Conservation (phyloP, 1,284 basidiomycete species). For the Termitomyces sp. region DNA sequence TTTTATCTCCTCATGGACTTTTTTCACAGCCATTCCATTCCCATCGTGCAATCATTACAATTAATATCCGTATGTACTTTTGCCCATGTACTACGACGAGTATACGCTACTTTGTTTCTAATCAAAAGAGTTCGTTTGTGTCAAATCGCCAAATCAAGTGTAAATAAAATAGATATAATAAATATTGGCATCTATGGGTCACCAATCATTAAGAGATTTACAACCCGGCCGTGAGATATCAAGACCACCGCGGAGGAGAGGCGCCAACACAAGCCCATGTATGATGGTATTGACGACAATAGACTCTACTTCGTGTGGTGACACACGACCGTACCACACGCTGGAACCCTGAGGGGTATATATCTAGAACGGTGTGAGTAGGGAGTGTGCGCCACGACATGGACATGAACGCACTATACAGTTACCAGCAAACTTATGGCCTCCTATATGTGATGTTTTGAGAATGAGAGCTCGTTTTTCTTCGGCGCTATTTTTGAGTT, state of each 20-base stretch:
- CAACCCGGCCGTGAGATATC: constrained; percentile 69
- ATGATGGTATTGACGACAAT: constrained; percentile 87
- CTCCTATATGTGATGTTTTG: constrained; percentile 84
- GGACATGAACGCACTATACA: constrained; percentile 61
- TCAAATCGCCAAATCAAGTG: neutral
- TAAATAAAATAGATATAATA: constrained; percentile 4
- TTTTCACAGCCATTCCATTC: constrained; percentile 8
- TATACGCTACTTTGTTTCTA: constrained; percentile 18
- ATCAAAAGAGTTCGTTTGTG: constrained; percentile 8
- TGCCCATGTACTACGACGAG: constrained; percentile 17
- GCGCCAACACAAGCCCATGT: constrained; percentile 75
- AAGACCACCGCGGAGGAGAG: constrained; percentile 78
- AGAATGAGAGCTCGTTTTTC: constrained; percentile 70
- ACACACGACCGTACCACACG: constrained; percentile 92
- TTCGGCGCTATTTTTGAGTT: constrained; percentile 46
- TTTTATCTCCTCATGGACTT: constrained; percentile 12
- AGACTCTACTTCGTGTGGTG: constrained; percentile 80
- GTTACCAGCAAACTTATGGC: constrained; percentile 89
- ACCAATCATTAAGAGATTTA: constrained; percentile 71
- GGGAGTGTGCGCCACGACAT: neutral
- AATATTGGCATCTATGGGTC: constrained; percentile 15
- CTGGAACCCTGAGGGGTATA: constrained; percentile 80
- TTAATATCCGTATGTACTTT: constrained; percentile 18
- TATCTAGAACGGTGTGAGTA: constrained; percentile 44
- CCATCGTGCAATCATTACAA: constrained; percentile 10